phyloP scores from a whole-genome alignment of 2,329 filamentous ascomycete genomes.

The Fusarium odoratissimum region DNA sequence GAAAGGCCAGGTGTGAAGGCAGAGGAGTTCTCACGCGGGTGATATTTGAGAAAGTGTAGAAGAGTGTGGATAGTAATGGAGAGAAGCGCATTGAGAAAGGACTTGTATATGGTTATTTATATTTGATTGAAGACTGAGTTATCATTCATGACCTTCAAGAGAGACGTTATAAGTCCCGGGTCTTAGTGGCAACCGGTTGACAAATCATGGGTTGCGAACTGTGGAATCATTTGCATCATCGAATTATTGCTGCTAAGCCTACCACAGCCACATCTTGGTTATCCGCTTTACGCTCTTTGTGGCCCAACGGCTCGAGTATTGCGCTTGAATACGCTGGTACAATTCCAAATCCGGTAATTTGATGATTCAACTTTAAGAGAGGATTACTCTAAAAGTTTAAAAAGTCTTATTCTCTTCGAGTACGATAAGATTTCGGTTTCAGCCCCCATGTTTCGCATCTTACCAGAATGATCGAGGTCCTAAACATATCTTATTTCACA shows the following conservation, averaged over 20 bases:
- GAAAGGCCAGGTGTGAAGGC: slow-evolving; percentile 39
- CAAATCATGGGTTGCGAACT: slow-evolving; percentile 39
- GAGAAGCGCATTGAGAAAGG: slow-evolving; percentile 60
- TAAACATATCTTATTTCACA: background rate
- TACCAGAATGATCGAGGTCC: background rate
- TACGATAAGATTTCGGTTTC: background rate
- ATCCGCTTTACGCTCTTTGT: slow-evolving; percentile 9
- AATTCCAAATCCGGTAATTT: slow-evolving; percentile 7
- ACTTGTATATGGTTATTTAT: slow-evolving; percentile 22
- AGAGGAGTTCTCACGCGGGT: slow-evolving; percentile 51
- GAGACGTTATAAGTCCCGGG: slow-evolving; percentile 14
- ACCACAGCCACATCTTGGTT: slow-evolving; percentile 30
- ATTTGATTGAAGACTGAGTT: slow-evolving; percentile 2
- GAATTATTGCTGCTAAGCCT: slow-evolving; percentile 19
- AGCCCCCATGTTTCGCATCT: background rate
- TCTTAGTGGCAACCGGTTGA: slow-evolving; percentile 27
- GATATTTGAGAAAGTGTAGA: slow-evolving; percentile 61
- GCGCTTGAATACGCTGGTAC: slow-evolving; percentile 10
- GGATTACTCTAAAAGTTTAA: background rate
- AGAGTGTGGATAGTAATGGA: slow-evolving; percentile 59
- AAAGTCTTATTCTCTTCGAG: background rate
- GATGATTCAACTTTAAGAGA: background rate
- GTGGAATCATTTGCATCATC: slow-evolving; percentile 47
- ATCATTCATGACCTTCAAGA: background rate
- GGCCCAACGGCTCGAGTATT: background rate